Evolutionary conservation across 176 grass and related monocot species (phyloP), one percentile per base, ranked within the genome.

Genomic region (sorghum (Sorghum bicolor)): DNA sequence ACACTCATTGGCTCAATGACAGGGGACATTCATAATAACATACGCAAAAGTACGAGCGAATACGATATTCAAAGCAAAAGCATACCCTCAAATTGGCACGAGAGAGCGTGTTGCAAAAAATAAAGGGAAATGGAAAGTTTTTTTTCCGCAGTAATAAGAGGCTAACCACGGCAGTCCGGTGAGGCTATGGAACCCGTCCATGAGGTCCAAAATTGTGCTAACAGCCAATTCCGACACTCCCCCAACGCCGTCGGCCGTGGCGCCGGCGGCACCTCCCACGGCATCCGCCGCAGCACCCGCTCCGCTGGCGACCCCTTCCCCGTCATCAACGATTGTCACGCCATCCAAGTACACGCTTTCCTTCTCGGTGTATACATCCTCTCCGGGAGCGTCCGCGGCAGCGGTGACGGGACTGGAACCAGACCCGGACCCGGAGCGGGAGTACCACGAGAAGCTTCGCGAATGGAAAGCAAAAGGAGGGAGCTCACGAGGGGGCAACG

Each of bases 81-180:
- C 30, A 57, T 58, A 20, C 34, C 25, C 43, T 58, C 70, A 80
- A 84, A 74, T 61, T 81, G 8, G 20, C 41, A 68, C 9, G 32
- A 82, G 52, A 74, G 0, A 66, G 67, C 2, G 3, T 45, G 16
- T 31, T 31, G 36, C 37, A 3, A 33, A 52, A n/a, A 44, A n/a
- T 55, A 10, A 43, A 5, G n/a, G 64, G 73, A 72, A 61, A 67
- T 60, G 70, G 5, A 22, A 6, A 66, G 24, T 38, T 52, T 30
- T 67, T 44, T 55, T 24, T 5, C 43, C 29, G 36, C 70, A 10
- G 72, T 34, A 79, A 31, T 26, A 79, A 33, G 32, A 60, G 33
- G 25, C 79, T 25, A 93, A 98, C 96, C 93, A 95, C 60, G 96
- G 93, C 64, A 98, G 74, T 74, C 96, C 96, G 52, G 89, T 98